Conservation (phyloP, 2,329 filamentous ascomycete genomes). For the Colletotrichum echinochloae region DNA sequence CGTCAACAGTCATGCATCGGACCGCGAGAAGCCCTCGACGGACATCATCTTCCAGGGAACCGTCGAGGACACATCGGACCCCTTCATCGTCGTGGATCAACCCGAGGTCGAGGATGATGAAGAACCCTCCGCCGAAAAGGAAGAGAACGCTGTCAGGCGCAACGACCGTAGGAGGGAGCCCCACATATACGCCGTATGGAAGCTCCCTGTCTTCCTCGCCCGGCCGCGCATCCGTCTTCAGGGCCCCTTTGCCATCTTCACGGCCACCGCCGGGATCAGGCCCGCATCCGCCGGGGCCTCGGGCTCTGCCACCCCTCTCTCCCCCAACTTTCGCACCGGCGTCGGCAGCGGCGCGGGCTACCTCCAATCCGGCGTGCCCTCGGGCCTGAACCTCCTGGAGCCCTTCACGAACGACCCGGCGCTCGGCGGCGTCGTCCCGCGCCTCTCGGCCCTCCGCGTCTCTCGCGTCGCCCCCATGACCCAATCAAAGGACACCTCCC, state of each 20-base stretch:
- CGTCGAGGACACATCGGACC: slow-evolving; percentile 62
- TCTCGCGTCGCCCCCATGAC: slow-evolving; percentile 79
- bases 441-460: slow-evolving; percentile 79
- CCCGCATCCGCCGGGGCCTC: slow-evolving; percentile 58
- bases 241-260: slow-evolving; percentile 74
- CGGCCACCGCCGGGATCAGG: slow-evolving; percentile 70
- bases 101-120: slow-evolving; percentile 46
- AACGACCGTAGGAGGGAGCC: slow-evolving; percentile 47
- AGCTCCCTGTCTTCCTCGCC: slow-evolving; percentile 66
- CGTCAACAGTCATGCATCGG: slow-evolving; percentile 65
- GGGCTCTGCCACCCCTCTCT: slow-evolving; percentile 20
- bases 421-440: slow-evolving; percentile 71
- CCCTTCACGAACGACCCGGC: slow-evolving; percentile 76
- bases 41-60: slow-evolving; percentile 72
- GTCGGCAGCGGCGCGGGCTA: slow-evolving; percentile 67
- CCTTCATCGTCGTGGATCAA: slow-evolving; percentile 63
- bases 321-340: slow-evolving; percentile 36
- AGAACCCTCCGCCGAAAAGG: slow-evolving; percentile 41
- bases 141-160: slow-evolving; percentile 41
- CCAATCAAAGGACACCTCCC: slow-evolving; percentile 69
- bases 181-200: slow-evolving; percentile 70
- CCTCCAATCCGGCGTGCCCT: slow-evolving; percentile 75
- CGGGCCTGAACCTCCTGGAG: slow-evolving; percentile 81
- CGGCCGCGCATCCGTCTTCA: slow-evolving; percentile 75
- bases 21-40: slow-evolving; percentile 60